phyloP scores from a whole-genome alignment of 1,139 yeast genomes.

The Pichia norvegensis region DNA sequence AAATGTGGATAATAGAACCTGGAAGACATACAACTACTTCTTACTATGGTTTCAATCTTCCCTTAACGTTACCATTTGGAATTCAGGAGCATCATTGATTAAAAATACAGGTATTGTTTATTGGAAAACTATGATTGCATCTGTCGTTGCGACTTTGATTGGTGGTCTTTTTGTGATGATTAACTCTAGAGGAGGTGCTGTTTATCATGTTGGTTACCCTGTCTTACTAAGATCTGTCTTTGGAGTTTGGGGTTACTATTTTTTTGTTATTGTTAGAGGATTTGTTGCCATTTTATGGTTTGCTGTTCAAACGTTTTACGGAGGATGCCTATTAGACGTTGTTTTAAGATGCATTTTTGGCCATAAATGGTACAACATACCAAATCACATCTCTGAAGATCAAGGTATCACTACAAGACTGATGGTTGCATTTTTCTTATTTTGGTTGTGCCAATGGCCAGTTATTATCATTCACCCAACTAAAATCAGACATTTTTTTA shows the following conservation, averaged over 20 bases:
- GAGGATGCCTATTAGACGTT: slow-evolving; percentile 26
- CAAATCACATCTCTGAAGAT: slow-evolving; percentile 24
- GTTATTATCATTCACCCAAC: slow-evolving; percentile 28
- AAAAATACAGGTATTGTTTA: slow-evolving; percentile 17
- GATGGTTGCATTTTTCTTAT: slow-evolving; percentile 37
- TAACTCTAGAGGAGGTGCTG: slow-evolving; percentile 20
- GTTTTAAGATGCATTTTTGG: slow-evolving; percentile 26
- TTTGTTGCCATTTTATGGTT: slow-evolving; percentile 36
- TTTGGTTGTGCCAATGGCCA: slow-evolving; percentile 34
- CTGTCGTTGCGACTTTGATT: slow-evolving; percentile 15
- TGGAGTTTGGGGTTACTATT: slow-evolving; percentile 30
- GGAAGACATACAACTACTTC: slow-evolving; percentile 23
- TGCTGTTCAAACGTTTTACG: slow-evolving; percentile 29
- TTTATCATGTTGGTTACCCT: slow-evolving; percentile 22
- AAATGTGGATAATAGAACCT: slow-evolving; percentile 23
- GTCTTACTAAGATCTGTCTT: slow-evolving; percentile 17
- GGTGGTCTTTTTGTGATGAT: slow-evolving; percentile 18
- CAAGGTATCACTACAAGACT: slow-evolving; percentile 35
- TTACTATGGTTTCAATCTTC: slow-evolving; percentile 24
- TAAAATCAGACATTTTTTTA: slow-evolving; percentile 32
- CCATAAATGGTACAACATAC: slow-evolving; percentile 17
- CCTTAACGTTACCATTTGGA: slow-evolving; percentile 29
- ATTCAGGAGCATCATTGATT: slow-evolving; percentile 24
- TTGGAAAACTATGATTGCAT: slow-evolving; percentile 19
- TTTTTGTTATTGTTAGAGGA: slow-evolving; percentile 37